phyloP scores from a whole-genome alignment of 2,329 filamentous ascomycete genomes.

The Coniochaeta sp. region DNA sequence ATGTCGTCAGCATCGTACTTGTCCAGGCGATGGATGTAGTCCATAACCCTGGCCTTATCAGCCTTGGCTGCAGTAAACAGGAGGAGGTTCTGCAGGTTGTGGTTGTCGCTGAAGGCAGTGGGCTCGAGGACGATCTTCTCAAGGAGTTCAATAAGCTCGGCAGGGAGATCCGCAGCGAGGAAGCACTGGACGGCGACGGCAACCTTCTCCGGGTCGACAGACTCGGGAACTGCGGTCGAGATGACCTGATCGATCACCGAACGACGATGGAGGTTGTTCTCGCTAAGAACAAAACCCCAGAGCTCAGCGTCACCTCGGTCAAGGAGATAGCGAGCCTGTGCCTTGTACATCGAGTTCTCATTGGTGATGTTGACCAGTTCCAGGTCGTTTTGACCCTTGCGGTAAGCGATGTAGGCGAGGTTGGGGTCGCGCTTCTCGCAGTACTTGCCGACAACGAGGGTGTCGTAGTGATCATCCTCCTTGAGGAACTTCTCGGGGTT shows the following conservation, averaged over 20 bases:
- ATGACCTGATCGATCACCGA: constrained; percentile 95
- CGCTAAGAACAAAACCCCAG: constrained; percentile 89
- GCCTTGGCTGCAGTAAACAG: constrained; percentile 96
- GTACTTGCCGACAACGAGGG: constrained; percentile 88
- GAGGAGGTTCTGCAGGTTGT: constrained; percentile 90
- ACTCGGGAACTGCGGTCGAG: constrained; percentile 88
- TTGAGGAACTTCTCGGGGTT: constrained; percentile 96
- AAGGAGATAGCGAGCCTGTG: constrained; percentile 91
- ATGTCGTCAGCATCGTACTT: constrained; percentile 91
- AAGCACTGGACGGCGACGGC: constrained; percentile 91
- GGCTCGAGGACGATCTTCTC: constrained; percentile 99
- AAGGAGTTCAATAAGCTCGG: constrained; percentile 90
- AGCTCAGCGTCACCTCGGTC: constrained; percentile 85
- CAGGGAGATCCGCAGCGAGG: constrained; percentile 82
- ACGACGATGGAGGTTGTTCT: constrained; percentile 91
- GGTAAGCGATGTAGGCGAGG: constrained; percentile 88
- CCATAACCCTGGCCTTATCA: constrained; percentile 89
- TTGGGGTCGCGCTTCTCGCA: constrained; percentile 98
- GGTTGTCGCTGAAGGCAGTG: constrained; percentile 97
- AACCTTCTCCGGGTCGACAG: constrained; percentile 87
- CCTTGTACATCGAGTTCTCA: constrained; percentile 99
- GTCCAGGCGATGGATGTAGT: constrained; percentile 89
- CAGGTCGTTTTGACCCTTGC: constrained; percentile 94
- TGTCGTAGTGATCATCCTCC: constrained; percentile 95
- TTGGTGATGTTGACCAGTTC: constrained; percentile 98